Percentiles rank a stretch among this genome's conserved stretches.
phyloP scores from a whole-genome alignment of 129 eudicot species.

The Arctium minus region DNA sequence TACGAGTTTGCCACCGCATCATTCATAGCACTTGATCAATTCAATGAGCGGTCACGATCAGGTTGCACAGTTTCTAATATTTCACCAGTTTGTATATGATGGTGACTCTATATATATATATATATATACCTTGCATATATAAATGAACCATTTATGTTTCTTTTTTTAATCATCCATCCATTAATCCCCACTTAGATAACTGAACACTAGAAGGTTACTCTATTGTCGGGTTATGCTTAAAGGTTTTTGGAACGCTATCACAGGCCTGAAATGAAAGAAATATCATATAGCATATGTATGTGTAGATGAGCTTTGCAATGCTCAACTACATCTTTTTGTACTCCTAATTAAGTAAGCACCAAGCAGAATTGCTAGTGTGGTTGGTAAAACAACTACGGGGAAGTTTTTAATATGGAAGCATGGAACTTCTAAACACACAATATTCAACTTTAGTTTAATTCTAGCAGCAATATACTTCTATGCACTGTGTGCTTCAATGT shows the following conservation, averaged over 20 bases:
- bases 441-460: not conserved
- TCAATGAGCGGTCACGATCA: too few relatives aligned
- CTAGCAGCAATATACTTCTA: conserved; percentile 1
- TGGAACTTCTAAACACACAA: not conserved
- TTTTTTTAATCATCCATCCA: too few relatives aligned
- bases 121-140: not conserved
- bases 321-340: conserved; percentile 8
- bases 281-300: not conserved
- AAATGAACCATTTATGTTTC: too few relatives aligned
- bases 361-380: not conserved
- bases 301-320: conserved; percentile 1
- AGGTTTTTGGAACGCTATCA: too few relatives aligned
- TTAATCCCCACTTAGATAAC: too few relatives aligned
- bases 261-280: not conserved
- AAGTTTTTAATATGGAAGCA: not conserved
- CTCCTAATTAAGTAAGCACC: not conserved
- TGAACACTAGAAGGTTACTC: too few relatives aligned
- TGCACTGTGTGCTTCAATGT: not conserved
- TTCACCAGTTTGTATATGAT: too few relatives aligned
- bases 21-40: too few relatives aligned
- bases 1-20: too few relatives aligned
- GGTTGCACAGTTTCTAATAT: too few relatives aligned
- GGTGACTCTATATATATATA: too few relatives aligned
- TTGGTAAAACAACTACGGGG: not conserved
- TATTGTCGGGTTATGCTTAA: too few relatives aligned